Evolutionary conservation across 805 yeast species (phyloP), one percentile per base, ranked within the genome.

Genomic region (Saturnispora sekii): DNA sequence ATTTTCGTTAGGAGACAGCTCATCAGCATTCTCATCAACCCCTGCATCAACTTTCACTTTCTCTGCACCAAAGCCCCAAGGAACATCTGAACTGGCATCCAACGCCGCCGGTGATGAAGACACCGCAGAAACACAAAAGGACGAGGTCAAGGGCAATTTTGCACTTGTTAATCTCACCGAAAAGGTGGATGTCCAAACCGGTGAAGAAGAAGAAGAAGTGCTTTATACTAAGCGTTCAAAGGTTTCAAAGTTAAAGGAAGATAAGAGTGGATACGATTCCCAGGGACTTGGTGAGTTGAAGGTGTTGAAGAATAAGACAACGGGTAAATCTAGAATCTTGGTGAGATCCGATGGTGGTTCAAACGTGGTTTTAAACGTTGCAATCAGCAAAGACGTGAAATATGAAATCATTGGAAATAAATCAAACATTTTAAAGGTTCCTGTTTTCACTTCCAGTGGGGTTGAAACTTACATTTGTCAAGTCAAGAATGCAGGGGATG

Each of bases 261-360:
- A 68, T 17, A 70, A 76, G 38, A 74, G 74, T 38, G 58, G 76
- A 10, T 85, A 84, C 57, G 71, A 68, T 32, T 64, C 77, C 5
- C 73, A 73, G 51, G 97, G 97, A 10, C 68, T 88, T 3, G 97
- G 97, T 3, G 89, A 81, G 41, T 68, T 88, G 53, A 84, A 86
- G 55, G 68, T 90, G 10, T 67, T 90, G 45, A 77, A 73, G 47
- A 72, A 81, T 54, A 72, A 72, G 42, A 70, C 67, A 2, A 79
- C 82, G 9, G 65, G 68, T 17, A 85, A 85, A 57, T 59, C 79
- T 3, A 77, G 97, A 60, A 65, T 85, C 11, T 65, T 90, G 32
- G 73, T 90, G 16, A 77, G 97, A 56, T 85, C 96, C 0, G 97
- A 89, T 46, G 96, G 96, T 28, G 79, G 87, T 34, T 81, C 83